Evolutionary conservation across 148 eudicot genomes (phyloP).

Genomic region (Fagopyrum esculentum): DNA sequence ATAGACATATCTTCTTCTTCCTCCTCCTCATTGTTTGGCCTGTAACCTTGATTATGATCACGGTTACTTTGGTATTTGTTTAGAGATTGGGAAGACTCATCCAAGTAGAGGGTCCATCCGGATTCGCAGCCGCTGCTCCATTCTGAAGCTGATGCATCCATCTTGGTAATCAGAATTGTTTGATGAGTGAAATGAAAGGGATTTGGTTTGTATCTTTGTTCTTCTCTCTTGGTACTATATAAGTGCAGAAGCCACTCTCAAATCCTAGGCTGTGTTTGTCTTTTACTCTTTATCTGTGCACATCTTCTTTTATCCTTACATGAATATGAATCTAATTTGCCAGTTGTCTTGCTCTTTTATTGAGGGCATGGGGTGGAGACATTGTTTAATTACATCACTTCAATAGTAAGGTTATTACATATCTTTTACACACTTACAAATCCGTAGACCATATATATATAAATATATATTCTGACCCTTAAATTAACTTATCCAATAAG

Average conservation of each 20-base stretch:
- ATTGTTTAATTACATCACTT: neutral
- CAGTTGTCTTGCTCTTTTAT: constrained; percentile 34
- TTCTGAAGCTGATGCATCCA: constrained; percentile 42
- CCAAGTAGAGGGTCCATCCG: constrained; percentile 59
- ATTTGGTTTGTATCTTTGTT: neutral
- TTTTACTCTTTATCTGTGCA: constrained; percentile 24
- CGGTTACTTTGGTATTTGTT: constrained; percentile 16
- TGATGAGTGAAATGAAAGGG: neutral
- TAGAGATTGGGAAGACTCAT: constrained; percentile 30
- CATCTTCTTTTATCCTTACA: constrained; percentile 23
- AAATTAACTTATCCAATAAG: neutral
- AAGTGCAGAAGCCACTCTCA: constrained; percentile 20
- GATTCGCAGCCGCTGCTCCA: constrained; percentile 55
- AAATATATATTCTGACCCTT: neutral
- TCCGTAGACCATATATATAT: no score
- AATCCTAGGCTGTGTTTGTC: constrained; percentile 35
- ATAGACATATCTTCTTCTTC: constrained; percentile 53
- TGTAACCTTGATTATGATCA: constrained; percentile 9
- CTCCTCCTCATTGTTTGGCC: constrained; percentile 23
- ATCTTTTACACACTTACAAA: no score
- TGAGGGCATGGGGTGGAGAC: constrained; percentile 8
- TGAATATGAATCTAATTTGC: constrained; percentile 27
- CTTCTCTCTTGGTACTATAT: constrained; percentile 17
- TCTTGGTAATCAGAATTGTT: constrained; percentile 1
- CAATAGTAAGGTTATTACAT: neutral